These are phyloP conservation scores for Teratosphaeria nubilosa DNA, from an alignment of 2,329 filamentous ascomycete genomes.

Conservation along the genomic window DNA sequence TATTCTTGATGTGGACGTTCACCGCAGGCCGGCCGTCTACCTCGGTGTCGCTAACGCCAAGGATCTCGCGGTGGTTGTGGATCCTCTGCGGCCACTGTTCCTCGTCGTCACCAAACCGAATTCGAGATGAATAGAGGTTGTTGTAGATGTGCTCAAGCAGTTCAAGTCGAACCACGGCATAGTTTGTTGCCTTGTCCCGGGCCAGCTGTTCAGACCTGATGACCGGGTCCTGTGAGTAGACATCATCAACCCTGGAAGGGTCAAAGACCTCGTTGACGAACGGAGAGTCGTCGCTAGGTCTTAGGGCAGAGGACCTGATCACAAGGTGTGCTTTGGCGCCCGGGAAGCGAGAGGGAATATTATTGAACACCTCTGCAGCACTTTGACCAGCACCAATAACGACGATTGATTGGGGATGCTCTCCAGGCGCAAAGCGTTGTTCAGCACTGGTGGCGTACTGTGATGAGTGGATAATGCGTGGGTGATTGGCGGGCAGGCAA, in stretches of 20 bases:
- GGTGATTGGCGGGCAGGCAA: constrained; percentile 57
- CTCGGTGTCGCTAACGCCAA: constrained; percentile 35
- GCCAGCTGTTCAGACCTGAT: constrained; percentile 53
- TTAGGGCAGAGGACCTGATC: constrained; percentile 72
- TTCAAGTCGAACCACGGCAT: constrained; percentile 83
- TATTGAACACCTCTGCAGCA: constrained; percentile 90
- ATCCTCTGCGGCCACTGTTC: constrained; percentile 74
- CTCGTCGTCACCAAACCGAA: constrained; percentile 59
- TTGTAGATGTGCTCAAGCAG: constrained; percentile 85
- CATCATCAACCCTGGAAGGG: constrained; percentile 67
- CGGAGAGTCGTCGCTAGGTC: constrained; percentile 88
- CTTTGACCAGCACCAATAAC: constrained; percentile 86
- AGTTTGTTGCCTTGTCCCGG: constrained; percentile 78
- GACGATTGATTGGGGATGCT: constrained; percentile 60
- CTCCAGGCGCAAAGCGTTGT: constrained; percentile 47
- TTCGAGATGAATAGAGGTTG: constrained; percentile 74
- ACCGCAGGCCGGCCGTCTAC: constrained; percentile 37
- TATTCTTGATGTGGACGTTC: constrained; percentile 49
- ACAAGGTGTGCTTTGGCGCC: constrained; percentile 68
- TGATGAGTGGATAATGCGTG: constrained; percentile 77
- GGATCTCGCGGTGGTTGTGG: constrained; percentile 56
- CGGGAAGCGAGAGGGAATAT: constrained; percentile 71
- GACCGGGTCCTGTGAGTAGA: constrained; percentile 57
- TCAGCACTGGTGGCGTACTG: constrained; percentile 62
- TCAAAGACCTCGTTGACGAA: constrained; percentile 98